Percentiles rank a stretch among this genome's conserved stretches.
Conservation (phyloP, 345 rosid genomes). For the Salix caprea region DNA sequence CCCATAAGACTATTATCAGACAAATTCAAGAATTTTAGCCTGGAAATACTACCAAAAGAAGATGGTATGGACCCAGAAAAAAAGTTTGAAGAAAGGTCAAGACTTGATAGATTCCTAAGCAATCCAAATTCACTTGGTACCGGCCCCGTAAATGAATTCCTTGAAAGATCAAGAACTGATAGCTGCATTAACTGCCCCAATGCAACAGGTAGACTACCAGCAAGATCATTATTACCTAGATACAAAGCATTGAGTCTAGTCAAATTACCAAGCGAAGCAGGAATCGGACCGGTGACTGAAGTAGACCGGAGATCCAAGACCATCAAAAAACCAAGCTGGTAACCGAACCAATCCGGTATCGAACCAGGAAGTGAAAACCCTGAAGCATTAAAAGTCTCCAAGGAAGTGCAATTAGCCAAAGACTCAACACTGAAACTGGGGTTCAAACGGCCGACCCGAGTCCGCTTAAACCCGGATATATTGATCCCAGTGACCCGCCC, state of each 20-base stretch:
- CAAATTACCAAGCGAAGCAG: constrained; percentile 23
- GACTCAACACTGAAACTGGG: constrained; percentile 23
- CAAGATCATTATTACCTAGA: constrained; percentile 18
- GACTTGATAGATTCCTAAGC: constrained; percentile 18
- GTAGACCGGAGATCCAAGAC: constrained; percentile 28
- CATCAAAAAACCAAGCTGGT: constrained; percentile 9
- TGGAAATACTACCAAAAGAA: constrained; percentile 8
- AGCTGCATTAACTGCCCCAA: constrained; percentile 11
- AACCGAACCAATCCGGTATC: constrained; percentile 24
- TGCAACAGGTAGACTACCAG: constrained; percentile 17
- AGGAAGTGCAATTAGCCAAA: constrained; percentile 15
- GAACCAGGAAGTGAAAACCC: constrained; percentile 26
- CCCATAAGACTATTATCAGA: constrained; percentile 21
- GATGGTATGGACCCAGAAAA: constrained; percentile 22
- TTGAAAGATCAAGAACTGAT: constrained; percentile 22
- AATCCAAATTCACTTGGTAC: constrained; percentile 13
- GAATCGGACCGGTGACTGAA: constrained; percentile 23
- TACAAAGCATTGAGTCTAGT: constrained; percentile 12
- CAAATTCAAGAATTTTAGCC: constrained; percentile 13
- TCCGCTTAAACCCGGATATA: constrained; percentile 24
- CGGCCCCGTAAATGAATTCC: constrained; percentile 20
- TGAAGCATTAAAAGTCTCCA: constrained; percentile 29
- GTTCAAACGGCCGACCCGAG: constrained; percentile 16
- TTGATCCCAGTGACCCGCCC: constrained; percentile 24
- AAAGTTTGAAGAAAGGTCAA: constrained; percentile 27